phyloP scores from a whole-genome alignment of 257 asterid genomes.

The Solanum chilense region DNA sequence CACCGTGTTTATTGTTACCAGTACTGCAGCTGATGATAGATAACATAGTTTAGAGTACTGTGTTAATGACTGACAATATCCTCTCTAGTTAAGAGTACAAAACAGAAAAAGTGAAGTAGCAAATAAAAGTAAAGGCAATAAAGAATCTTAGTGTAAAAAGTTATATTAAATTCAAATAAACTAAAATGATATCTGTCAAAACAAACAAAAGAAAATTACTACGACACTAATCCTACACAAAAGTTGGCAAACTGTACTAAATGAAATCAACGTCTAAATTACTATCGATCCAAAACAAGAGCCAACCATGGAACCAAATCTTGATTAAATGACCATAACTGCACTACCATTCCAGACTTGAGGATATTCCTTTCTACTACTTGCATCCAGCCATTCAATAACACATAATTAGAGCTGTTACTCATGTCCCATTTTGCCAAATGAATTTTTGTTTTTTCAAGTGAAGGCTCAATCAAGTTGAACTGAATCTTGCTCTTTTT shows the following conservation, averaged over 20 bases:
- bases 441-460: background rate
- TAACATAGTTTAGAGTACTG: background rate
- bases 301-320: background rate
- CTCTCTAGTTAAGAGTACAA: background rate
- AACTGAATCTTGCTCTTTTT: background rate
- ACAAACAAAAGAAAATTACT: background rate
- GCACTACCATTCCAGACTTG: background rate
- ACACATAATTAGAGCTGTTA: background rate
- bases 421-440: background rate
- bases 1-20: background rate
- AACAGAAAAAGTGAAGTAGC: background rate
- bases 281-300: background rate
- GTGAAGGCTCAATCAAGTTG: background rate
- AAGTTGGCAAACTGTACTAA: background rate
- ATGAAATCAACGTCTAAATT: background rate
- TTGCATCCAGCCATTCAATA: background rate
- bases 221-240: background rate
- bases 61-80: background rate
- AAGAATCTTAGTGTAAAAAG: background rate
- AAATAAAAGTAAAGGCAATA: background rate
- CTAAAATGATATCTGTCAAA: background rate
- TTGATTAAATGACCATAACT: background rate
- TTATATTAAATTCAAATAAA: background rate
- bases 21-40: background rate
- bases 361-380: background rate